These are phyloP conservation scores for Chlorella variabilis DNA, from an alignment of 163 green algal genomes.

Conservation along the genomic window DNA sequence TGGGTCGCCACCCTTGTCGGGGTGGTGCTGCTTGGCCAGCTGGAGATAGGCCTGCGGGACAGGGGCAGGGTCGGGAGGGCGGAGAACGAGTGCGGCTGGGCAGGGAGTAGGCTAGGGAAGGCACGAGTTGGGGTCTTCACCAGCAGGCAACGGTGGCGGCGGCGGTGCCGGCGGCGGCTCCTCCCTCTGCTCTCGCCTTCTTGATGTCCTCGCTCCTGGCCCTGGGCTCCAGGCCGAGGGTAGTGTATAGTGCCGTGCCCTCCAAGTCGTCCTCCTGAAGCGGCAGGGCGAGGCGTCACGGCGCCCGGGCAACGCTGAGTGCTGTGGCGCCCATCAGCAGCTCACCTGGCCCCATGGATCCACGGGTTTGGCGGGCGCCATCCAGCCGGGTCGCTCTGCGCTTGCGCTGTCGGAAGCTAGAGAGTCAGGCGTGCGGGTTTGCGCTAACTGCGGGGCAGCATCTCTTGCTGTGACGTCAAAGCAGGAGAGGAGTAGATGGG, in stretches of 20 bases:
- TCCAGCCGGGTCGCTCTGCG: neutral
- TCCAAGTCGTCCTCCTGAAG: conserved; percentile 67
- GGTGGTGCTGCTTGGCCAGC: conserved; percentile 70
- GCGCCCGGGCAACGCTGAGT: too few relatives aligned
- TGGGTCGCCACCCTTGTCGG: conserved; percentile 82
- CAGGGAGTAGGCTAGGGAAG: neutral
- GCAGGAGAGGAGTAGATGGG: too few relatives aligned
- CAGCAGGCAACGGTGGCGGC: too few relatives aligned
- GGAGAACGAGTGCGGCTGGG: too few relatives aligned
- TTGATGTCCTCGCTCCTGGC: conserved; percentile 52
- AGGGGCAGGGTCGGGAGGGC: neutral
- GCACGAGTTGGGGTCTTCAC: too few relatives aligned
- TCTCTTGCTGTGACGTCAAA: too few relatives aligned
- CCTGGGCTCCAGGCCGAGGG: conserved; percentile 39
- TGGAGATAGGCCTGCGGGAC: conserved; percentile 69
- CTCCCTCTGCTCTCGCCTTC: conserved; percentile 29
- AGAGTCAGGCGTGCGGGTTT: too few relatives aligned
- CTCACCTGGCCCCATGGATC: conserved; percentile 53
- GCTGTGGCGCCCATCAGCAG: neutral
- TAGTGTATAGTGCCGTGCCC: conserved; percentile 53
- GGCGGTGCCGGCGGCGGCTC: neutral
- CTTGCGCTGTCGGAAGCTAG: neutral
- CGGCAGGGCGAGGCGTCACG: neutral
- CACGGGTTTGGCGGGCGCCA: neutral
- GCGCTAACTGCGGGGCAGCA: too few relatives aligned